Evolutionary conservation across 176 grass and related monocot species (phyloP), one percentile per base, ranked within the genome.

Genomic region (Guadua angustifolia): DNA sequence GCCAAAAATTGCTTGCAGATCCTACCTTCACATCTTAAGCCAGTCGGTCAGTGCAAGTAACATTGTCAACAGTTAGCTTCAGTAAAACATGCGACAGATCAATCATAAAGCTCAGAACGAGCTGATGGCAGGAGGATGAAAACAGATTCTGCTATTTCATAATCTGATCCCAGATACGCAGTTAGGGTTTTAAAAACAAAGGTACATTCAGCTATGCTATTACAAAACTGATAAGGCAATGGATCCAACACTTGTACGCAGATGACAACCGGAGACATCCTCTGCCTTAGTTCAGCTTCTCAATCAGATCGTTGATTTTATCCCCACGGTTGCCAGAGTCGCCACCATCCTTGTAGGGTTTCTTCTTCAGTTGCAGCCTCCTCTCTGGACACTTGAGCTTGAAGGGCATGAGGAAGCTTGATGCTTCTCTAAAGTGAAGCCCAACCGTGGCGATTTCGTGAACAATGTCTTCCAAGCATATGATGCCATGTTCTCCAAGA

Each of bases 351-450:
- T 94, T 92, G 82, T 70, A 92, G 13, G 85, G 79, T 38, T 81
- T 94, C 75, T 84, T 88, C 88, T 94, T 94, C 87, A 92, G 78
- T 51, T 73, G 87, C 14, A 94, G 70, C 70, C 85, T 74, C 53
- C 93, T 86, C 71, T 94, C 93, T 18, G 93, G 93, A 21, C 87
- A 90, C 62, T 94, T 94, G 64, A 94, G 93, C 65, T 69, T 94
- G 32, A 94, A 71, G 7, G 93, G 93, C 88, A 84, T 86, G 50
- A 94, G 85, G 71, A 94, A 94, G 14, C 2, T 77, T 1, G 79
- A 38, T 18, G 86, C 88, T 65, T 94, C 82, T 22, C 45, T 85
- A 17, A 94, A 92, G 90, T 94, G 93, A 0, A 88, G 80, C 14
- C 93, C 93, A 1, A 94, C 85, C 0, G 75, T 92, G 2, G 82